Conservation (phyloP, 371 early-diverging fungal genomes). For the Mucor mucedo region DNA sequence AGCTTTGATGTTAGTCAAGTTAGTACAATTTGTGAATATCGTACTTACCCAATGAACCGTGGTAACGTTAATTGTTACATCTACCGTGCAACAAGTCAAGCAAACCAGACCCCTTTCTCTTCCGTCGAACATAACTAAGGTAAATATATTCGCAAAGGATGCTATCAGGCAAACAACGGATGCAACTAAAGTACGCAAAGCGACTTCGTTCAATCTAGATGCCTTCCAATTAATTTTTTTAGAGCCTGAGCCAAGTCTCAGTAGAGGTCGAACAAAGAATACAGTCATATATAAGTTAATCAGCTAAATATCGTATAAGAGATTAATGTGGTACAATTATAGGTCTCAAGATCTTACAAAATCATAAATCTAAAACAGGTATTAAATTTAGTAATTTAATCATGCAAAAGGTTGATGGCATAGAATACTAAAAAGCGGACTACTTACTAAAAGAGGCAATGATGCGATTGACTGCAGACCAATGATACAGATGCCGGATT, state of each 20-base stretch:
- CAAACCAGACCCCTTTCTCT: slow-evolving; percentile 59
- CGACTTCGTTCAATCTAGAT: slow-evolving; percentile 51
- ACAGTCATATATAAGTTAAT: slow-evolving; percentile 56
- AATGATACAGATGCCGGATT: slow-evolving; percentile 48
- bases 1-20: background rate
- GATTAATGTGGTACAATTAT: background rate
- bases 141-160: slow-evolving; percentile 56
- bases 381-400: slow-evolving; percentile 1
- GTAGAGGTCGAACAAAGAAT: slow-evolving; percentile 50
- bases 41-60: slow-evolving; percentile 59
- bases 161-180: slow-evolving; percentile 52
- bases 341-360: slow-evolving; percentile 34
- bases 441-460: slow-evolving; percentile 48
- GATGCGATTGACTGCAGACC: slow-evolving; percentile 53
- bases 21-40: background rate
- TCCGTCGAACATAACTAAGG: slow-evolving; percentile 46
- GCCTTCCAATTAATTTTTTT: slow-evolving; percentile 37
- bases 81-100: slow-evolving; percentile 57
- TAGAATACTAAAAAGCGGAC: background rate
- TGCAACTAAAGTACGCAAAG: slow-evolving; percentile 54
- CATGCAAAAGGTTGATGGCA: background rate
- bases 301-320: slow-evolving; percentile 21
- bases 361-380: slow-evolving; percentile 40
- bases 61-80: slow-evolving; percentile 62
- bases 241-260: slow-evolving; percentile 25